phyloP scores from a whole-genome alignment of 139 green algal genomes.

The Asterochloris erici region DNA sequence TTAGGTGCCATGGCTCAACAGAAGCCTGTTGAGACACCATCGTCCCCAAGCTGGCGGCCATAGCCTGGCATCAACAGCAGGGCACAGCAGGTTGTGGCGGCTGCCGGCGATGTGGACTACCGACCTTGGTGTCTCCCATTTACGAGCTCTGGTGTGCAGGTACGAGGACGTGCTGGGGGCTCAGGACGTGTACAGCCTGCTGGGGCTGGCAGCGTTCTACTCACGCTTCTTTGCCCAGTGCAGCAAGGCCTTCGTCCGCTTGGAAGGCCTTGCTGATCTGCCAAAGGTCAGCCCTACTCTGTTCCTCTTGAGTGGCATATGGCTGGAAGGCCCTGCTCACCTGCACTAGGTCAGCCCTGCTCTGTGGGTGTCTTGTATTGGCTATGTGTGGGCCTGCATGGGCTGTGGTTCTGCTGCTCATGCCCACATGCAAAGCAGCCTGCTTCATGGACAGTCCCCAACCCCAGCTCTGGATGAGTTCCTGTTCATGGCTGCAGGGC shows the following conservation, averaged over 20 bases:
- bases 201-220: slow-evolving; percentile 72
- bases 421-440: not conserved
- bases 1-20: not conserved
- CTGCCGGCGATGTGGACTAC: not conserved
- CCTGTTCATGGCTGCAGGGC: slow-evolving; percentile 25
- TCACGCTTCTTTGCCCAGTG: slow-evolving; percentile 67
- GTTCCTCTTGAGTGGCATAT: too few relatives aligned
- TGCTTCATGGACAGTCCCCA: not conserved
- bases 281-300: too few relatives aligned
- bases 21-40: not conserved
- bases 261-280: slow-evolving; percentile 46
- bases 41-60: not conserved
- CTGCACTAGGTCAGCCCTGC: too few relatives aligned
- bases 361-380: too few relatives aligned
- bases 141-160: not conserved
- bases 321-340: too few relatives aligned
- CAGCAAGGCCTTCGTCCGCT: slow-evolving; percentile 74
- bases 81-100: not conserved
- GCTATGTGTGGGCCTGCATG: too few relatives aligned
- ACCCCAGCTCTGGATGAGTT: not conserved
- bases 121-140: not conserved
- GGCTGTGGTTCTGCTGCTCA: too few relatives aligned
- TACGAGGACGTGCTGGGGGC: slow-evolving; percentile 64
- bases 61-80: not conserved
- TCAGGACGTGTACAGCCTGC: slow-evolving; percentile 58